Evolutionary conservation across 2,329 filamentous ascomycete genomes (phyloP), one percentile per base, ranked within the genome.

Genomic region (Exserohilum turcica): DNA sequence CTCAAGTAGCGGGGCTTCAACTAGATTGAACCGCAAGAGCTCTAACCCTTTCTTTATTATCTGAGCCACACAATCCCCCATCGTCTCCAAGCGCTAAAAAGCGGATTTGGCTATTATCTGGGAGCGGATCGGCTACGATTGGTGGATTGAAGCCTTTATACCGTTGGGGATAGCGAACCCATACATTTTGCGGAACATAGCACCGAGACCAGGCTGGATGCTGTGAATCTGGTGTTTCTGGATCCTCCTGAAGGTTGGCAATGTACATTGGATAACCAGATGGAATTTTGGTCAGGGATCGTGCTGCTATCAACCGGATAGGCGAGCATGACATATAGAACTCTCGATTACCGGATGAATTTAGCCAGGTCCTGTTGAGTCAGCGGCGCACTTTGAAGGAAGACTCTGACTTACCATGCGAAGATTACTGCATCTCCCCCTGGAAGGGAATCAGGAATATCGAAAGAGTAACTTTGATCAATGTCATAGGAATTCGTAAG

Each of bases 311-410:
- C 10, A 54, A 27, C 46, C 16, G 72, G 16, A 79, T 70, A n/a
- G 71, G 64, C 1, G 75, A 75, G 52, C 76, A 79, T 43, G 72
- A 75, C 74, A 77, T 77, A 49, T 73, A 75, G 58, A 77, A 73
- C 50, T 79, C 76, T 50, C 75, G 70, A 49, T 79, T 80, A 48
- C 77, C 61, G 74, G 76, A 79, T 3, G 71, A 76, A 29, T 54
- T 54, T 32, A 54, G 37, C 52, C 18, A 54, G 19, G 52, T 54
- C 42, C 39, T 54, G n/a, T 43, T 38, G 8, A 47, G 46, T 48
- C 6, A 48, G 46, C 24, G 3, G n/a, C 8, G 29, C 6, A 15
- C 19, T 15, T 1, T 48, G 8, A 18, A 12, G 9, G 29, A 3
- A 21, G 21, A 19, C n/a, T 32, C 19, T 46, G 13, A 50, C 52